These are phyloP conservation scores for Allium sativum DNA, from an alignment of 106 monocot genomes.

Conservation along the genomic window DNA sequence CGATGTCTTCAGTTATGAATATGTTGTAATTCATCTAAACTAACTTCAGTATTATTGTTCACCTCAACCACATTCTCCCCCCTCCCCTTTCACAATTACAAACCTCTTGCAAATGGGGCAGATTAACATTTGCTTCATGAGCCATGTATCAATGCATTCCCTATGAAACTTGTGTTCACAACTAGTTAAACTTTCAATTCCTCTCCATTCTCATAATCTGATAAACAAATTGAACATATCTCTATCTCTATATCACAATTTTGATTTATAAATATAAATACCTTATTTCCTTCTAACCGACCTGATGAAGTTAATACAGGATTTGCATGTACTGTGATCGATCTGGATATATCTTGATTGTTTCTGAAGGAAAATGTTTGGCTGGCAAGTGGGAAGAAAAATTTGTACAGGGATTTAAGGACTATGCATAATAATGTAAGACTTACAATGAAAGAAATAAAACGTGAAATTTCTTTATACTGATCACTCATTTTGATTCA, in stretches of 20 bases:
- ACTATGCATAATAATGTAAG: too few species aligned
- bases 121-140: not conserved
- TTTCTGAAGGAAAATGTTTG: too few species aligned
- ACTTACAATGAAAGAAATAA: too few species aligned
- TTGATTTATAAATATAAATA: not conserved
- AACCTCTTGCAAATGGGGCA: slow-evolving; percentile 8
- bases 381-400: too few species aligned
- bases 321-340: too few species aligned
- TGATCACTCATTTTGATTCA: too few species aligned
- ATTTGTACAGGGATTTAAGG: too few species aligned
- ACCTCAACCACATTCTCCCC: not conserved
- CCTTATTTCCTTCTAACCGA: not conserved
- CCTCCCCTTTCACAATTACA: not conserved
- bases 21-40: not conserved
- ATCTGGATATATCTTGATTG: too few species aligned
- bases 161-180: slow-evolving; percentile 15
- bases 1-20: not conserved
- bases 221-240: slow-evolving; percentile 10
- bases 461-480: too few species aligned
- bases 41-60: not conserved
- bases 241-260: not conserved
- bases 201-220: slow-evolving; percentile 6
- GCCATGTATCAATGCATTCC: slow-evolving; percentile 18
- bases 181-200: not conserved
- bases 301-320: too few species aligned